Conservation (phyloP, 2,329 filamentous ascomycete species). For the Thermoascus crustaceus region DNA sequence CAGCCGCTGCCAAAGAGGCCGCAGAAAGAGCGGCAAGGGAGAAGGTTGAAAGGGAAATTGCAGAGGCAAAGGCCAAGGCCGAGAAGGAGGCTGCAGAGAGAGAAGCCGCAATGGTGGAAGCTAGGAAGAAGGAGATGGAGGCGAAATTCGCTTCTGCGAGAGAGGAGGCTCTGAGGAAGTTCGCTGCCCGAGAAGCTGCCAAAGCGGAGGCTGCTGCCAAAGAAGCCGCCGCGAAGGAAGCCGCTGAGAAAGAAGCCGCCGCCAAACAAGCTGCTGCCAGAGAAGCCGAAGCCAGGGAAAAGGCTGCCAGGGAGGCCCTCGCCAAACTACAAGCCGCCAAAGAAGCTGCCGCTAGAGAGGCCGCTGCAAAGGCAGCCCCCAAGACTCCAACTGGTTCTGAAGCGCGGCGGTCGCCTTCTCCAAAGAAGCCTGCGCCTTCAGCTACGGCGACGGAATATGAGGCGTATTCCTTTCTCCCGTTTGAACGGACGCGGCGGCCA, state of each 20-base stretch:
- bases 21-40: constrained; percentile 11
- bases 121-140: constrained; percentile 13
- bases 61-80: constrained; percentile 18
- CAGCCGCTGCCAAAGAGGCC: constrained; percentile 18
- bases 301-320: constrained; percentile 24
- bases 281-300: constrained; percentile 28
- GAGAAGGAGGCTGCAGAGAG: constrained; percentile 29
- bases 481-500: constrained; percentile 58
- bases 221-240: constrained; percentile 19
- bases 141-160: constrained; percentile 15
- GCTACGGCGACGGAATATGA: constrained; percentile 52
- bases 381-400: constrained; percentile 17
- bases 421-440: constrained; percentile 29
- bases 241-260: constrained; percentile 19
- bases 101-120: constrained; percentile 18
- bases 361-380: constrained; percentile 23
- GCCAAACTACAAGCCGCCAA: constrained; percentile 24
- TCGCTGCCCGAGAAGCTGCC: constrained; percentile 12
- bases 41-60: constrained; percentile 10
- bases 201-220: constrained; percentile 16
- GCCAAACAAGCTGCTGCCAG: constrained; percentile 13
- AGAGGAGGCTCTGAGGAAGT: constrained; percentile 16
- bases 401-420: constrained; percentile 30
- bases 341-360: constrained; percentile 14
- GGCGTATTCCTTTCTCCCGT: constrained; percentile 66